Base-by-base conservation (phyloP, 1,139 yeast genomes). In the Nakaseomyces kungkrabaensis region DNA sequence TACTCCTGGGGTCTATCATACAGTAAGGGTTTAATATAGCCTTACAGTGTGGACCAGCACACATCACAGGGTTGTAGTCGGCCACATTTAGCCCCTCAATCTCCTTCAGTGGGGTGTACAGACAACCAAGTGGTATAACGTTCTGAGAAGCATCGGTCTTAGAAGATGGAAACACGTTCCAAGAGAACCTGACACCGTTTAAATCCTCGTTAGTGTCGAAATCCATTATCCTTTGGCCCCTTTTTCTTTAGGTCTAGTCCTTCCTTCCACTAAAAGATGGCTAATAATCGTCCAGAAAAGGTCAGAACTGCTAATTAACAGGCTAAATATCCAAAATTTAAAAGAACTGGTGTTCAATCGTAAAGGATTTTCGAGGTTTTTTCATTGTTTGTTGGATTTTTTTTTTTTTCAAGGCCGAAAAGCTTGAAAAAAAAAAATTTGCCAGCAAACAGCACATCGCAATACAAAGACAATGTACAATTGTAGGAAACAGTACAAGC, bases 61-160 rank as follows among this genome's bases (percentile, higher is more conserved):
- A 92, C 48, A 81, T 74, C 49, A 85, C 82, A 7, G 99, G 98
- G 70, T 92, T 97, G 68, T 92, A 89, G 59, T 81, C 81, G 50
- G 95, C 92, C 48, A 85, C 71, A 22, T 92, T 84, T 57, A 90
- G 73, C 57, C 85, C 92, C 53, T 85, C 85, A 60, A 89, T 78
- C 52, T 78, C 79, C 66, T 86, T 81, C 61, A 94, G 77, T 11
- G 99, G 99, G 13, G 97, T 89, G 73, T 90, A 92, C 56, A 92
- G 72, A 52, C 96, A 86, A 40, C 97, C 96, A 34, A 94, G 83
- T 17, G 99, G 98, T 38, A 92, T 94, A 26, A 92, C 96, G 61
- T 90, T 85, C 59, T 94, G 86, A 59, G 82, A 82, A 22, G 97
- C 95, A 69, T 92, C 99, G 48, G 81, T 79, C 62, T 89, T 83